A percentile compares a stretch with the other conserved stretches of the same genome.
Evolutionary conservation across 176 grass and related monocot genomes (phyloP).

Genomic region (Alopecurus myosuroides): DNA sequence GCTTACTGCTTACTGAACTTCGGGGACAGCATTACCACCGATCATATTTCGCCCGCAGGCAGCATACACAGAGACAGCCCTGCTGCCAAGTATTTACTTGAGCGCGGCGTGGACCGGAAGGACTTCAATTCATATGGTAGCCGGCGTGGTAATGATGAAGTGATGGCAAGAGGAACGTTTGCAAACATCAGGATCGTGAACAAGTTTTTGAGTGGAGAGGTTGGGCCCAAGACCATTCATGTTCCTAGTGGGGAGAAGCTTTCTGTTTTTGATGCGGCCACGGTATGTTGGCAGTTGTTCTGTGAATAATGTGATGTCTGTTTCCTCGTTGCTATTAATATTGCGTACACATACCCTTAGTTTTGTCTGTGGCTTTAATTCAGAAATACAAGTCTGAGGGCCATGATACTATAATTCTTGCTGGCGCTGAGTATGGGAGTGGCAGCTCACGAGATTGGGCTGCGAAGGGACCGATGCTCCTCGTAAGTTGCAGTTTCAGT

Average conservation of each 20-base stretch:
- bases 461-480: slow-evolving; percentile 93
- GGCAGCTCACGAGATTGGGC: slow-evolving; percentile 99
- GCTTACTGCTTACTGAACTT: slow-evolving; percentile 88
- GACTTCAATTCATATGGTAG: slow-evolving; percentile 94
- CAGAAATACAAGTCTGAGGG: slow-evolving; percentile 91
- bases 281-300: slow-evolving; percentile 36
- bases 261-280: slow-evolving; percentile 80
- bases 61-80: slow-evolving; percentile 93
- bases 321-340: neutral
- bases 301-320: neutral
- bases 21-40: slow-evolving; percentile 89
- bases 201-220: slow-evolving; percentile 81
- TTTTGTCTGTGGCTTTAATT: neutral
- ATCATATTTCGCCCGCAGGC: slow-evolving; percentile 92
- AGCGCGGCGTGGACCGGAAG: slow-evolving; percentile 66
- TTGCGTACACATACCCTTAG: neutral
- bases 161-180: slow-evolving; percentile 96
- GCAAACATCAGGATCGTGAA: slow-evolving; percentile 96
- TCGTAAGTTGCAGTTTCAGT: slow-evolving; percentile 38
- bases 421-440: slow-evolving; percentile 95
- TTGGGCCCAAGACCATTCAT: slow-evolving; percentile 81
- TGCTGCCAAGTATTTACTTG: slow-evolving; percentile 81
- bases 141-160: slow-evolving; percentile 80
- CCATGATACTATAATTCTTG: slow-evolving; percentile 73
- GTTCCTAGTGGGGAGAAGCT: slow-evolving; percentile 87